A percentile compares a stretch with the other conserved stretches of the same genome.
phyloP scores from a whole-genome alignment of 305 asterid genomes.

The Euphrasia arctica region DNA sequence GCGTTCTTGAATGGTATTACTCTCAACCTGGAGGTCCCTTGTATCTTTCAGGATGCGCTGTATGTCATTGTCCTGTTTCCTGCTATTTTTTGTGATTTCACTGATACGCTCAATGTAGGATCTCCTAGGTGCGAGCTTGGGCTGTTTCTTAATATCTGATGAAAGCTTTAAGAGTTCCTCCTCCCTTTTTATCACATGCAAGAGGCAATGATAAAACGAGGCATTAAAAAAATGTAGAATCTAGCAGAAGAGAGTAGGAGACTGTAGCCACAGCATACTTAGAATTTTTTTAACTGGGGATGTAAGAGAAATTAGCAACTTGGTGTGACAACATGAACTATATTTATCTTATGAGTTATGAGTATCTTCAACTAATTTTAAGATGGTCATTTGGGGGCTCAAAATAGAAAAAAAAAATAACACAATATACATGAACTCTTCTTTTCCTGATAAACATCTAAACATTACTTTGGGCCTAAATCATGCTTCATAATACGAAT shows the following conservation, averaged over 20 bases:
- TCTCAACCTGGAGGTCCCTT: slow-evolving; percentile 81
- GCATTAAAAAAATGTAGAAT: background rate
- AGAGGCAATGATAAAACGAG: slow-evolving; percentile 16
- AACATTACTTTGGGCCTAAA: background rate
- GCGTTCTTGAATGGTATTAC: slow-evolving; percentile 34
- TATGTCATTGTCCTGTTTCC: slow-evolving; percentile 74
- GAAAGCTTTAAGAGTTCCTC: slow-evolving; percentile 50
- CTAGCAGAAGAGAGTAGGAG: background rate
- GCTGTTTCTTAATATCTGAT: slow-evolving; percentile 54
- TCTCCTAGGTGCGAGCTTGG: slow-evolving; percentile 34
- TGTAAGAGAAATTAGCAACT: too few relatives aligned
- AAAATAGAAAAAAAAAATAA: background rate
- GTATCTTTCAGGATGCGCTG: slow-evolving; percentile 69
- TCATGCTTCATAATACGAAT: slow-evolving; percentile 9
- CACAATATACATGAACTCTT: background rate
- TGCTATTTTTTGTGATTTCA: slow-evolving; percentile 84
- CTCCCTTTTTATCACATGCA: slow-evolving; percentile 41
- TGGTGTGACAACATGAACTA: background rate
- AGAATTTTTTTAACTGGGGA: background rate
- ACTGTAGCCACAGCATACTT: slow-evolving; percentile 4
- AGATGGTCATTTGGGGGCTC: background rate
- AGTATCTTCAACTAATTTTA: background rate
- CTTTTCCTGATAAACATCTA: slow-evolving; percentile 3
- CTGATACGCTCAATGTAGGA: slow-evolving; percentile 62
- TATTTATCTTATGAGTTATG: background rate